Evolutionary conservation across 306 rosid genomes (phyloP).

Genomic region (Phaseolus lunatus): DNA sequence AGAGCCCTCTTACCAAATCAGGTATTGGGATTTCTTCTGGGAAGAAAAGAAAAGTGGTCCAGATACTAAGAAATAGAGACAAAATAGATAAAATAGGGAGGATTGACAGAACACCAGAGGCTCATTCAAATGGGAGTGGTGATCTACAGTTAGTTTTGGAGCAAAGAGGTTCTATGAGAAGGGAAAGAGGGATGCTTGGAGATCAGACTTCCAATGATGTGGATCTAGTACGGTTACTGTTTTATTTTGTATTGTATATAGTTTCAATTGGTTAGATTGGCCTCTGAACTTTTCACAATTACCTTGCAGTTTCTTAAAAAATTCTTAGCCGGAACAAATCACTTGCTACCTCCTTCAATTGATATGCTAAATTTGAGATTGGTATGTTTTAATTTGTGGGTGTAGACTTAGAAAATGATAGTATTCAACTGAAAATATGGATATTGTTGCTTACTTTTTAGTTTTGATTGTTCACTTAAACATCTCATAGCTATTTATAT

Average conservation of each 20-base stretch:
- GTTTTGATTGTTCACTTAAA: slow-evolving; percentile 7
- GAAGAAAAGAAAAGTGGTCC: slow-evolving; percentile 64
- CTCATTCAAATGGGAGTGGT: slow-evolving; percentile 50
- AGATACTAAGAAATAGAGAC: slow-evolving; percentile 49
- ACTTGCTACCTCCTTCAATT: slow-evolving; percentile 66
- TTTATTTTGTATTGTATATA: slow-evolving; percentile 28
- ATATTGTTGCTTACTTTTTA: background rate
- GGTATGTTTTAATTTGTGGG: slow-evolving; percentile 52
- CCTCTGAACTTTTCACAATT: slow-evolving; percentile 35
- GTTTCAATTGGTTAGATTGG: slow-evolving; percentile 38
- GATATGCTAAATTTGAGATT: slow-evolving; percentile 59
- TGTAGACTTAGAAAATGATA: slow-evolving; percentile 36
- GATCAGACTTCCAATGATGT: slow-evolving; percentile 54
- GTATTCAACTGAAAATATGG: slow-evolving; percentile 5
- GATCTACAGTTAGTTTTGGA: slow-evolving; percentile 41
- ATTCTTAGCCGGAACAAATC: slow-evolving; percentile 56
- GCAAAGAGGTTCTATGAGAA: slow-evolving; percentile 42
- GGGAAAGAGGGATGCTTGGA: slow-evolving; percentile 53
- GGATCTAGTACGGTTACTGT: slow-evolving; percentile 66
- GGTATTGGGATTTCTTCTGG: slow-evolving; percentile 55
- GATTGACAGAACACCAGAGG: slow-evolving; percentile 49
- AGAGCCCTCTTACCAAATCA: slow-evolving; percentile 47
- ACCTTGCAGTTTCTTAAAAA: slow-evolving; percentile 67
- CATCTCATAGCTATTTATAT: slow-evolving; percentile 29
- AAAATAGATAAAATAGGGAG: slow-evolving; percentile 43